Base-by-base conservation (phyloP, 345 rosid genomes). In the Melastoma malabathricum region DNA sequence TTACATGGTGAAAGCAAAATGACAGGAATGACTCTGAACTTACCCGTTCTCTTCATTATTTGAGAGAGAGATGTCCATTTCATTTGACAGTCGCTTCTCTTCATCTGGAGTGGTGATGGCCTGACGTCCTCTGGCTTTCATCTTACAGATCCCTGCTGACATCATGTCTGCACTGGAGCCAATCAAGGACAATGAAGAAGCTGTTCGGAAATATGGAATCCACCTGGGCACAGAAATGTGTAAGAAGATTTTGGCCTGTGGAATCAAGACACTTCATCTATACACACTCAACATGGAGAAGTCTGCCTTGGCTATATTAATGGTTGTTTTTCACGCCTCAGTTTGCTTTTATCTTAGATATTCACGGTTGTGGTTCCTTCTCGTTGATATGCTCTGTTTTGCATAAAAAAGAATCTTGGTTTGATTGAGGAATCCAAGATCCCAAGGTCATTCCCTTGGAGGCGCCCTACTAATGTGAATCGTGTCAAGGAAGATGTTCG, bases 151-250 rank as follows among this genome's bases (percentile, higher is more conserved):
- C 58, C 99, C 97, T 19, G 77, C 65, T 34, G 99, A 92, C 69
- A 56, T 92, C 50, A 79, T 68, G 59, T 81, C 86, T 59, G 95
- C 99, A 49, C 72, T 92, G 70, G 94, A 92, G 67, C 86, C 99
- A 64, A 92, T 92, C 61, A 81, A 83, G 72, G 97, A 92, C 63
- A 92, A 92, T 51, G 99, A 92, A 23, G 99, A 92, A 79, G 97
- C 97, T 34, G 97, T 87, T 19, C 82, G 73, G 69, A 73, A 96
- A 49, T 92, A 67, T 67, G 99, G 99, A 47, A 71, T 92, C 69
- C 97, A 92, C 71, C 85, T 74, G 66, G 97, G 90, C 64, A 77
- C 99, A 10, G 99, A 92, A 72, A 88, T 83, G 97, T 92, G 97
- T 79, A 80, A 72, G 72, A 88, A 92, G 75, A 79, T 92, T 64